Evolutionary conservation across 495 filamentous ascomycete species (phyloP).

Genomic region (Paragyromitra xinjiangensis): DNA sequence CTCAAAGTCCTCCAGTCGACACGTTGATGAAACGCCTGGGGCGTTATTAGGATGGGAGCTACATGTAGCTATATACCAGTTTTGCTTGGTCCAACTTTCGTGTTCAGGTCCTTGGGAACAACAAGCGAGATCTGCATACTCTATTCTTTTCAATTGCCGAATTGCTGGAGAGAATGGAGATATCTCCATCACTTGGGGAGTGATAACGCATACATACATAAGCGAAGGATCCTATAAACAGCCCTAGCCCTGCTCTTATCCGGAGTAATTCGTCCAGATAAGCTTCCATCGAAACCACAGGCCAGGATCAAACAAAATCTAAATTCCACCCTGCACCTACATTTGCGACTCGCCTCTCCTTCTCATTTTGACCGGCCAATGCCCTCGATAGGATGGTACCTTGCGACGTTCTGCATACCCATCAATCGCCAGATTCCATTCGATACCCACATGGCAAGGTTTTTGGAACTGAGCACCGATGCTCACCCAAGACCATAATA

Average conservation of each 20-base stretch:
- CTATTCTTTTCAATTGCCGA: constrained; percentile 19
- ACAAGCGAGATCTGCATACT: constrained; percentile 7
- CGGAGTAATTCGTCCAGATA: neutral
- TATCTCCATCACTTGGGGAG: constrained; percentile 7
- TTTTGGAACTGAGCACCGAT: neutral
- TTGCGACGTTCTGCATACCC: constrained; percentile 1
- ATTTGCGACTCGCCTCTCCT: neutral
- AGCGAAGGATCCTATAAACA: constrained; percentile 1
- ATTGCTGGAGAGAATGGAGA: constrained; percentile 4
- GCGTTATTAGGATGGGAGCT: constrained; percentile 22
- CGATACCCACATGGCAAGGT: neutral
- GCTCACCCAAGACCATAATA: neutral
- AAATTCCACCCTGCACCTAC: constrained; percentile 7
- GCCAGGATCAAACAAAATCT: neutral
- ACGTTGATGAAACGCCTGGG: constrained; percentile 26
- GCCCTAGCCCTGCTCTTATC: constrained; percentile 10
- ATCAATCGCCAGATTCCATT: constrained; percentile 9
- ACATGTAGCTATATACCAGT: neutral
- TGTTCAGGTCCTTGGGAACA: constrained; percentile 10
- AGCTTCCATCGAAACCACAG: neutral
- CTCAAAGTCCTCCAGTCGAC: constrained; percentile 25
- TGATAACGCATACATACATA: constrained; percentile 38
- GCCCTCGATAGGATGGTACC: neutral
- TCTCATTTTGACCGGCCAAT: neutral
- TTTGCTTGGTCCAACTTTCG: constrained; percentile 5